Percentiles rank a stretch among this genome's conserved stretches.
These are phyloP conservation scores for Mrakia hoshinonis DNA, from an alignment of 768 basidiomycete genomes.

Conservation along the genomic window DNA sequence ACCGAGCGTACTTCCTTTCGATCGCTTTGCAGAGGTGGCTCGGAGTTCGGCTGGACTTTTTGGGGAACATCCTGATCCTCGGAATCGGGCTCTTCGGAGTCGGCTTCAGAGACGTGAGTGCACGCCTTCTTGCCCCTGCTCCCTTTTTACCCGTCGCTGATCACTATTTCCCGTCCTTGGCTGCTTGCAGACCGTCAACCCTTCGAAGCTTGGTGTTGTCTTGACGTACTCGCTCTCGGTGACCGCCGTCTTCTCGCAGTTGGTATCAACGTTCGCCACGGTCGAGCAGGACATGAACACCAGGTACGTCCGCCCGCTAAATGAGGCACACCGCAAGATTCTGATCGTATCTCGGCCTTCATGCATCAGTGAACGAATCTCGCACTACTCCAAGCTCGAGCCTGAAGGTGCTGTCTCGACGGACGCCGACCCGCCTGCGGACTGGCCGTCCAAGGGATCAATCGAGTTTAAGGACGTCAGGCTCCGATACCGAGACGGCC, in stretches of 20 bases:
- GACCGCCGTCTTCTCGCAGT: slow-evolving; percentile 42
- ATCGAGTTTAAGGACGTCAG: slow-evolving; percentile 63
- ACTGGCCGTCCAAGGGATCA: slow-evolving; percentile 66
- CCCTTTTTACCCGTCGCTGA: background rate
- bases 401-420: slow-evolving; percentile 57
- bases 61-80: slow-evolving; percentile 59
- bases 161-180: background rate
- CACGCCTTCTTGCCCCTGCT: background rate
- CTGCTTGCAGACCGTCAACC: slow-evolving; percentile 44
- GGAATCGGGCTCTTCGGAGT: slow-evolving; percentile 64
- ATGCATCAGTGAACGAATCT: slow-evolving; percentile 77
- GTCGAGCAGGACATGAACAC: slow-evolving; percentile 70
- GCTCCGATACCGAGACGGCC: slow-evolving; percentile 59
- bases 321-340: no score
- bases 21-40: slow-evolving; percentile 26
- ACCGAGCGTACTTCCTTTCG: slow-evolving; percentile 17
- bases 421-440: slow-evolving; percentile 46
- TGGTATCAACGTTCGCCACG: slow-evolving; percentile 52
- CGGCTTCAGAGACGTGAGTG: slow-evolving; percentile 47
- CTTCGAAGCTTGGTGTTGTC: slow-evolving; percentile 57
- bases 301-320: background rate
- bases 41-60: slow-evolving; percentile 55
- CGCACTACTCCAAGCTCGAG: slow-evolving; percentile 65
- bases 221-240: slow-evolving; percentile 48
- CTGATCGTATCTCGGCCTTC: background rate